phyloP scores from a whole-genome alignment of 108 stramenopile species.

The Seminavis robusta region DNA sequence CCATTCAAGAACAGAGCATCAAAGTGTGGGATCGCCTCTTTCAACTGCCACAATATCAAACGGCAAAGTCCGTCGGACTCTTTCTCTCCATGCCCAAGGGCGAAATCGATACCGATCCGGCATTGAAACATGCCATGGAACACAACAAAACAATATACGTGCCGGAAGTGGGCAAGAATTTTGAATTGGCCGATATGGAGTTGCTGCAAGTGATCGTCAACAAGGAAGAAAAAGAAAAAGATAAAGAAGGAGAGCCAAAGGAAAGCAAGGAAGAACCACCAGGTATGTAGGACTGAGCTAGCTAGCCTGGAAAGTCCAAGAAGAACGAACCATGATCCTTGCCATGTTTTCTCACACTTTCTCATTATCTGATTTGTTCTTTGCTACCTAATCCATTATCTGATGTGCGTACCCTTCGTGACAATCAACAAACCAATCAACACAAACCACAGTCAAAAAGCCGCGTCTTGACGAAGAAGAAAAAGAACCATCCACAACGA shows the following conservation, averaged over 20 bases:
- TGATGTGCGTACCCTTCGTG: constrained; percentile 3
- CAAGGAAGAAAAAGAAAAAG: background rate
- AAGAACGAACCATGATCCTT: too few species aligned
- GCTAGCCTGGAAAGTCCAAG: too few species aligned
- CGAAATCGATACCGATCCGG: constrained; percentile 72
- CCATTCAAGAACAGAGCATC: constrained; percentile 38
- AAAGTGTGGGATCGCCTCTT: constrained; percentile 59
- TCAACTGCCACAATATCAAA: constrained; percentile 59
- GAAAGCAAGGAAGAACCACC: background rate
- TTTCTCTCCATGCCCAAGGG: constrained; percentile 85
- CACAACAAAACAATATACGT: constrained; percentile 73
- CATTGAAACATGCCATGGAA: constrained; percentile 39
- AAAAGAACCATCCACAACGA: background rate
- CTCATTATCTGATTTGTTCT: too few species aligned
- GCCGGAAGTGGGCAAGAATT: constrained; percentile 82
- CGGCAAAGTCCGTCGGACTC: constrained; percentile 65
- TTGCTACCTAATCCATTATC: too few species aligned
- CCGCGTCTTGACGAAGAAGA: background rate
- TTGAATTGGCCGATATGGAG: constrained; percentile 87
- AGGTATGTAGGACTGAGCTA: too few species aligned
- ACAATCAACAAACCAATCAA: too few species aligned
- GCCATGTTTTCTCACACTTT: too few species aligned
- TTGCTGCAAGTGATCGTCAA: constrained; percentile 51
- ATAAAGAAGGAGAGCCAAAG: background rate
- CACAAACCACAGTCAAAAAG: too few species aligned